Conservation (phyloP, 148 eudicot genomes). For the Nyssa sinensis region DNA sequence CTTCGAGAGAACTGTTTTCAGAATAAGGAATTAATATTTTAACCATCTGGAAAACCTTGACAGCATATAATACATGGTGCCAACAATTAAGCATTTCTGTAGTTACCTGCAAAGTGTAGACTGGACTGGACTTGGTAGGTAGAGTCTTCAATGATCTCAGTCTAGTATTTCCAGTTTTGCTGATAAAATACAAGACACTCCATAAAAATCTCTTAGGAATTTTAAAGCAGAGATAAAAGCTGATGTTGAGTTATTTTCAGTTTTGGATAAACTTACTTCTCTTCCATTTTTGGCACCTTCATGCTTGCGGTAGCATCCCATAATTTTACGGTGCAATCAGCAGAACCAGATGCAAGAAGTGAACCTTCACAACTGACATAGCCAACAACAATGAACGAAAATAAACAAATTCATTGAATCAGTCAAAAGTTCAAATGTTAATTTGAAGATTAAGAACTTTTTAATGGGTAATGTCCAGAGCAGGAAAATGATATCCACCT, state of each 20-base stretch:
- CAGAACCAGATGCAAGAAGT: constrained; percentile 99
- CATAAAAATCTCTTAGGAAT: background rate
- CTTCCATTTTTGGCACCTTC: constrained; percentile 59
- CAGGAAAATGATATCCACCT: constrained; percentile 41
- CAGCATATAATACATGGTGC: background rate
- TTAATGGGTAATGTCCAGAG: background rate
- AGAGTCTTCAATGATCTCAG: constrained; percentile 90
- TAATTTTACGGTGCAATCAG: constrained; percentile 95
- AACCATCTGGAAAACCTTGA: background rate
- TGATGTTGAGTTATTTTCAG: background rate
- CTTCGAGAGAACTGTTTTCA: constrained; percentile 71
- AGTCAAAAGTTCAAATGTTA: background rate
- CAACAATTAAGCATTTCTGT: background rate
- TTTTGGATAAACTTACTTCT: constrained; percentile 53
- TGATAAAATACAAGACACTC: background rate
- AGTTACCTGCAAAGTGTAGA: constrained; percentile 73
- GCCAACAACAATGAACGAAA: background rate
- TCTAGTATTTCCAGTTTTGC: constrained; percentile 69
- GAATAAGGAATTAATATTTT: constrained; percentile 1
- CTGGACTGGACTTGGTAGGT: constrained; percentile 89
- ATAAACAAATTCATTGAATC: background rate
- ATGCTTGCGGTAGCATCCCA: constrained; percentile 92
- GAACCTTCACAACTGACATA: constrained; percentile 88
- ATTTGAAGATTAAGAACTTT: background rate
- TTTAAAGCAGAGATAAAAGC: background rate